Conservation (phyloP, 768 basidiomycete genomes). For the Lactarius akahatsu region DNA sequence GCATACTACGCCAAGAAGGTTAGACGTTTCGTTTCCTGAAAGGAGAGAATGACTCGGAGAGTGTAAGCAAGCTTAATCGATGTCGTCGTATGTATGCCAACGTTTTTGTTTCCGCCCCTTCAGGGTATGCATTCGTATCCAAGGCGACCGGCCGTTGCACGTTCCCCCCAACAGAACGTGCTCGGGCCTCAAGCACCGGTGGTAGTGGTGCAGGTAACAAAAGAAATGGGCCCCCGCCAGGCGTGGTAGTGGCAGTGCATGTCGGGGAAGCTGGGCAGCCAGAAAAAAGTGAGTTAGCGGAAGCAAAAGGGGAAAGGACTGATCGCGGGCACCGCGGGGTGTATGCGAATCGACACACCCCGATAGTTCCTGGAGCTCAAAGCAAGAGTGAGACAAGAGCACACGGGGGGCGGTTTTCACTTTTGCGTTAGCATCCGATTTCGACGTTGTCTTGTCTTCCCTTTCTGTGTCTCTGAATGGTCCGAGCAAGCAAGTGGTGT, state of each 20-base stretch:
- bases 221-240: slow-evolving; percentile 1
- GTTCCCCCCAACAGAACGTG: slow-evolving; percentile 5
- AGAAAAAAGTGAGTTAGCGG: background rate
- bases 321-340: slow-evolving; percentile 8
- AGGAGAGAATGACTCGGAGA: slow-evolving; percentile 13
- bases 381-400: background rate
- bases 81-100: slow-evolving; percentile 13
- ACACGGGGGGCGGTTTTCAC: background rate
- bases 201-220: background rate
- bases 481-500: background rate
- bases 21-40: slow-evolving; percentile 7
- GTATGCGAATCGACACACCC: background rate
- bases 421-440: background rate
- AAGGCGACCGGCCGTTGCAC: slow-evolving; percentile 24
- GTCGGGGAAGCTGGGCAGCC: background rate
- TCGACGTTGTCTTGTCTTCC: background rate
- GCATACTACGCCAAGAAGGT: background rate
- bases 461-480: background rate
- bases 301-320: background rate
- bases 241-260: slow-evolving; percentile 21
- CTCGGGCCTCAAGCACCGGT: slow-evolving; percentile 12
- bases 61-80: slow-evolving; percentile 17
- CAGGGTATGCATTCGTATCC: slow-evolving; percentile 14
- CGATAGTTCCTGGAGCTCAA: background rate
- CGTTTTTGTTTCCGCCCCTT: slow-evolving; percentile 26